Conservation (phyloP, 495 filamentous ascomycete species). For the Cercophora sp. region DNA sequence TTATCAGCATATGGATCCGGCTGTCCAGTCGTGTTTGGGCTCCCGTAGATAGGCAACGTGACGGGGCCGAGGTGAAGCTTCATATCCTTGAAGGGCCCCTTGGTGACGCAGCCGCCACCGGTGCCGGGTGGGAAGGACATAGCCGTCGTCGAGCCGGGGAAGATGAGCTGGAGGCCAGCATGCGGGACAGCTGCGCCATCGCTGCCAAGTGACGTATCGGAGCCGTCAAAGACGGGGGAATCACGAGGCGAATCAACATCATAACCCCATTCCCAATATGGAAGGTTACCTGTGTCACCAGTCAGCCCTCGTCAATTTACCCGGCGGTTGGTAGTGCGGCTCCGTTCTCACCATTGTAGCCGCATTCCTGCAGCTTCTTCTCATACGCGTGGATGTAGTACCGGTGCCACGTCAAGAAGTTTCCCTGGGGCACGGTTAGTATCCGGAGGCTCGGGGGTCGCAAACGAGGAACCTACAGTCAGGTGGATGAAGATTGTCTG, state of each 20-base stretch:
- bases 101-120: conserved; percentile 62
- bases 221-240: conserved; percentile 61
- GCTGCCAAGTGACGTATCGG: conserved; percentile 54
- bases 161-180: conserved; percentile 16
- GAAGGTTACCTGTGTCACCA: conserved; percentile 18
- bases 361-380: conserved; percentile 64
- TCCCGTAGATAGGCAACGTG: conserved; percentile 26
- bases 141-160: conserved; percentile 1
- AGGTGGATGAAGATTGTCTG: conserved; percentile 58
- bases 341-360: conserved; percentile 50
- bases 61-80: conserved; percentile 52
- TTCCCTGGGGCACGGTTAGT: conserved; percentile 34
- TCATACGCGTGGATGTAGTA: conserved; percentile 64
- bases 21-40: conserved; percentile 19
- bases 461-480: conserved; percentile 28
- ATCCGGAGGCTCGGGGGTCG: not conserved
- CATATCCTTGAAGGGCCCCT: conserved; percentile 55
- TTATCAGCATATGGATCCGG: conserved; percentile 38
- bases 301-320: conserved; percentile 2
- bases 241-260: conserved; percentile 44
- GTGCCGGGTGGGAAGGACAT: conserved; percentile 41
- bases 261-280: conserved; percentile 64
- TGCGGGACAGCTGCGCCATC: conserved; percentile 49
- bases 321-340: not conserved
- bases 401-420: conserved; percentile 69